Conservation (phyloP, 1,139 yeast genomes). For the Debaryomycetaceae sp. region DNA sequence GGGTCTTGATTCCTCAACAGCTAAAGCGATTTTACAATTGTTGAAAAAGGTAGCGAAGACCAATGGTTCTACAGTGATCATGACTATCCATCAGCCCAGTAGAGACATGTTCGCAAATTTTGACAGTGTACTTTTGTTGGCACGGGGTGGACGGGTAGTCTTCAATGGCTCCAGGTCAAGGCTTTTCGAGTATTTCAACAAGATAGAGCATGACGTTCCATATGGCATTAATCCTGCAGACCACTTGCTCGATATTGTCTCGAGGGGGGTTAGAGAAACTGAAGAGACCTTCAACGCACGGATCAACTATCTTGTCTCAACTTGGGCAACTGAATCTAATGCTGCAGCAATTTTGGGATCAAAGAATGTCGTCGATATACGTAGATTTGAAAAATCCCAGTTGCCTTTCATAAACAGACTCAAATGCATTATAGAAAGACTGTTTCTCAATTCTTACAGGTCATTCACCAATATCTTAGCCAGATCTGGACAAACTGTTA, state of each 20-base stretch:
- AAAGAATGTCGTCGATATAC: constrained; percentile 15
- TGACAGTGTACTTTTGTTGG: constrained; percentile 64
- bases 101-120: constrained; percentile 59
- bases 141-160: constrained; percentile 70
- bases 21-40: constrained; percentile 63
- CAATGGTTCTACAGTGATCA: constrained; percentile 65
- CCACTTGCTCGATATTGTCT: constrained; percentile 65
- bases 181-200: constrained; percentile 40
- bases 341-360: neutral
- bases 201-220: constrained; percentile 54
- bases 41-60: constrained; percentile 52
- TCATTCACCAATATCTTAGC: constrained; percentile 63
- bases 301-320: constrained; percentile 30
- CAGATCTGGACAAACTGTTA: constrained; percentile 62
- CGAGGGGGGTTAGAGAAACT: constrained; percentile 40
- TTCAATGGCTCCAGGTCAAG: constrained; percentile 51
- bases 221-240: constrained; percentile 68
- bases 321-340: constrained; percentile 29
- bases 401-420: constrained; percentile 25
- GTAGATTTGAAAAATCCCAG: constrained; percentile 16
- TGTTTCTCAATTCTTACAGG: constrained; percentile 49
- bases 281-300: constrained; percentile 24
- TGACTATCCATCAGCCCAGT: constrained; percentile 85
- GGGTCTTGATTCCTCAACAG: constrained; percentile 84
- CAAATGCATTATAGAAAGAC: constrained; percentile 30